Percentiles rank a stretch among this genome's conserved stretches.
phyloP scores from a whole-genome alignment of 2,329 filamentous ascomycete genomes.

The Ambrosiella cleistominuta region DNA sequence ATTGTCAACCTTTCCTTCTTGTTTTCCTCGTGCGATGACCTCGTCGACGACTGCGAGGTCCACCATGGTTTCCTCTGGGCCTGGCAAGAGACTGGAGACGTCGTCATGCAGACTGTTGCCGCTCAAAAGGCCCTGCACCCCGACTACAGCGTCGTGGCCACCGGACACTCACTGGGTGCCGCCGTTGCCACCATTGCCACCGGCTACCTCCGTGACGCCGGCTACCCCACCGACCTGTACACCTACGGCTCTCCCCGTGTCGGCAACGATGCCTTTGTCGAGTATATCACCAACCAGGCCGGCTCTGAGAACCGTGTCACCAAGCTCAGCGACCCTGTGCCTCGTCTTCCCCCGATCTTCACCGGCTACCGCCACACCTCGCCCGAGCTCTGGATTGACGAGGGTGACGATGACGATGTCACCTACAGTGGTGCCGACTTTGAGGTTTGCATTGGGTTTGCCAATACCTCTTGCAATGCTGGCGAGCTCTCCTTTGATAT shows the following conservation, averaged over 20 bases:
- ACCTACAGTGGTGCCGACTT: constrained; percentile 25
- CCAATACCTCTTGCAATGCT: constrained; percentile 33
- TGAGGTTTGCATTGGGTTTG: constrained; percentile 30
- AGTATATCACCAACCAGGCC: constrained; percentile 34
- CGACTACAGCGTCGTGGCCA: constrained; percentile 35
- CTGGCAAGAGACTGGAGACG: constrained; percentile 34
- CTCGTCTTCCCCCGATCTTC: constrained; percentile 43
- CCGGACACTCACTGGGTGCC: constrained; percentile 52
- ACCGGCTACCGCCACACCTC: constrained; percentile 48
- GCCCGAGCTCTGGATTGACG: constrained; percentile 49
- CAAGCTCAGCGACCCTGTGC: constrained; percentile 49
- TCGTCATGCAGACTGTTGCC: constrained; percentile 27
- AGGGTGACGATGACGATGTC: constrained; percentile 19
- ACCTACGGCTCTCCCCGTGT: constrained; percentile 51
- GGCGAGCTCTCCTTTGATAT: constrained; percentile 28
- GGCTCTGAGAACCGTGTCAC: constrained; percentile 46
- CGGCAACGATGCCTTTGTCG: constrained; percentile 37
- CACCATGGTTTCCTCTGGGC: constrained; percentile 42
- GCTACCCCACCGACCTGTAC: constrained; percentile 32
- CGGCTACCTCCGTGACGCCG: constrained; percentile 33
- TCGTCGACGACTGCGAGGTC: constrained; percentile 30
- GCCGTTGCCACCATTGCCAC: constrained; percentile 44
- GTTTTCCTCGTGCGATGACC: constrained; percentile 18
- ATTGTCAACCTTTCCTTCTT: constrained; percentile 35
- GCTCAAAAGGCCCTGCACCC: constrained; percentile 30